A percentile compares a stretch with the other conserved stretches of the same genome.
Conservation (phyloP, 2,329 filamentous ascomycete genomes). For the Cladosporium halotolerans region DNA sequence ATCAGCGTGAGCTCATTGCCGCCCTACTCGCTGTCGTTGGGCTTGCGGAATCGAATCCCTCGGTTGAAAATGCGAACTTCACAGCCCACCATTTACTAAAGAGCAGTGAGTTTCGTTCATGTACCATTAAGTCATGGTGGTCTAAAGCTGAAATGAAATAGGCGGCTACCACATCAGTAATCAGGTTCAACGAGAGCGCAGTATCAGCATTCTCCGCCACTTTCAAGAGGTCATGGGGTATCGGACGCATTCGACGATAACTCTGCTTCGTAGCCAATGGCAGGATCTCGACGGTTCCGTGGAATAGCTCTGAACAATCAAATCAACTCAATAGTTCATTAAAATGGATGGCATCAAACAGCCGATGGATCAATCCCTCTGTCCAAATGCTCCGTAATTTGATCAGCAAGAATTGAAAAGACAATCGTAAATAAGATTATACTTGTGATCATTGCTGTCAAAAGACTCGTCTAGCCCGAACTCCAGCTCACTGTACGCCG, state of each 20-base stretch:
- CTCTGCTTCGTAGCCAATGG: slow-evolving; percentile 19
- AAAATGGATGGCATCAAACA: no score
- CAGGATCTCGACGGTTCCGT: slow-evolving; percentile 16
- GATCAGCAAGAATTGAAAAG: no score
- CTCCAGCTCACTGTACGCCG: not conserved
- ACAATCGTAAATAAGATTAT: no score
- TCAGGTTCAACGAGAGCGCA: slow-evolving; percentile 14
- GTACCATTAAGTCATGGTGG: no score
- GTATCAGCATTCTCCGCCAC: slow-evolving; percentile 15
- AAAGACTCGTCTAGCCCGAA: no score
- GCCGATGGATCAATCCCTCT: no score
- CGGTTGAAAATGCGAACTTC: slow-evolving; percentile 21
- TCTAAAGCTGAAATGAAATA: not conserved
- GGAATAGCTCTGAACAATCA: not conserved
- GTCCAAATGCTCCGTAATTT: no score
- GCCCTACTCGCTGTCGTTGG: slow-evolving; percentile 18
- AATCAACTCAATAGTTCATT: no score
- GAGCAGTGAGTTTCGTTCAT: slow-evolving; percentile 1
- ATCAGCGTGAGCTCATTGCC: slow-evolving; percentile 16
- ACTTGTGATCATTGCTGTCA: no score
- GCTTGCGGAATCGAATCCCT: slow-evolving; percentile 19
- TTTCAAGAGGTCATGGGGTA: slow-evolving; percentile 18
- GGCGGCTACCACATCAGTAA: slow-evolving; percentile 20
- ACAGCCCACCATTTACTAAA: slow-evolving; percentile 20
- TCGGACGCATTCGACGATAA: slow-evolving; percentile 15